Evolutionary conservation across 768 basidiomycete species (phyloP).

Genomic region (Agrocybe praecox): DNA sequence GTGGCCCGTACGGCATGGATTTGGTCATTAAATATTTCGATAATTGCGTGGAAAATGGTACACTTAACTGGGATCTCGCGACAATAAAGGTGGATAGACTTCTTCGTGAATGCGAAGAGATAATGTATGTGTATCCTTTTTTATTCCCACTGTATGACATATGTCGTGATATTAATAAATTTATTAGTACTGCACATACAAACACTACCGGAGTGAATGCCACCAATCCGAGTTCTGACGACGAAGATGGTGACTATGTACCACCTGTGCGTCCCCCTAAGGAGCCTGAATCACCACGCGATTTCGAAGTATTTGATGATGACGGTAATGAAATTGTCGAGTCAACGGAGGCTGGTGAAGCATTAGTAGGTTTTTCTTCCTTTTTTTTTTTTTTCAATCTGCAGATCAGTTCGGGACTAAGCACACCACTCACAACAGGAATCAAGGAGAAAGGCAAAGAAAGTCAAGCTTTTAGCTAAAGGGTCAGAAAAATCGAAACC

Average conservation of each 20-base stretch:
- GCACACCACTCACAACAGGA: too few species aligned
- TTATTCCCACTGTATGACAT: too few species aligned
- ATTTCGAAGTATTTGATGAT: not conserved
- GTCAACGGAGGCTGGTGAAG: not conserved
- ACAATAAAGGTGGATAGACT: conserved; percentile 11
- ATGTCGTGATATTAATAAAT: too few species aligned
- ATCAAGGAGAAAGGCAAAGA: too few species aligned
- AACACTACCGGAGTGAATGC: too few species aligned
- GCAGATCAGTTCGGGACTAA: too few species aligned
- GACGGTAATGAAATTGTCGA: not conserved
- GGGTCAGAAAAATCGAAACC: too few species aligned
- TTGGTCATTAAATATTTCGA: conserved; percentile 3
- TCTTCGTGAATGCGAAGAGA: not conserved
- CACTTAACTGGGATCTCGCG: conserved; percentile 1
- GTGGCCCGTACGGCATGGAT: conserved; percentile 2
- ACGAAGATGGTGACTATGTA: not conserved
- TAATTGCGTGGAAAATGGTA: not conserved
- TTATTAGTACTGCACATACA: too few species aligned
- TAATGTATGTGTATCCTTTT: conserved; percentile 1
- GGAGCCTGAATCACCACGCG: not conserved
- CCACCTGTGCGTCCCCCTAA: not conserved
- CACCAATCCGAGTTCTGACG: too few species aligned
- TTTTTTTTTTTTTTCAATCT: too few species aligned
- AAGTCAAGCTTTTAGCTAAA: too few species aligned
- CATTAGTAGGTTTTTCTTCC: not conserved